phyloP scores from a whole-genome alignment of 164 flowering plant genomes.

The Tetrastigma voinierianum region DNA sequence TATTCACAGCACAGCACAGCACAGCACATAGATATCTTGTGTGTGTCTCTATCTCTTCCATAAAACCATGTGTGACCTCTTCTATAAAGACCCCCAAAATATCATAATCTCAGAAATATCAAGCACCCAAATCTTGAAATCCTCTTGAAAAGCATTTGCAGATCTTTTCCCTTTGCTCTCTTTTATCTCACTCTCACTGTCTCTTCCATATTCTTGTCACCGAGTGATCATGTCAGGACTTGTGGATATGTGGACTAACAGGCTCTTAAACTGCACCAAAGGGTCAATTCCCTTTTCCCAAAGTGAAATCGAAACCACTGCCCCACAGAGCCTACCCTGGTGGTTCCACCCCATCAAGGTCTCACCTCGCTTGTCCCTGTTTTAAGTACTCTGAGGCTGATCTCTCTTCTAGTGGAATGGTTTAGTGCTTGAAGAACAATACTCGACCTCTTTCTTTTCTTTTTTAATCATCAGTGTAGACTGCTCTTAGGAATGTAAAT shows the following conservation, averaged over 20 bases:
- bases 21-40: neutral
- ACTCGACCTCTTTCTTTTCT: neutral
- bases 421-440: conserved; percentile 23
- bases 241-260: conserved; percentile 42
- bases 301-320: conserved; percentile 12
- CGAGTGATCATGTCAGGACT: conserved; percentile 36
- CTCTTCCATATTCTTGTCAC: neutral
- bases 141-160: neutral
- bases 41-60: too few species aligned
- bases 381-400: conserved; percentile 28
- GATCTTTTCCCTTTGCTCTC: neutral
- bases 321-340: conserved; percentile 15
- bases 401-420: conserved; percentile 39
- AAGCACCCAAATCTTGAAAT: neutral
- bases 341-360: conserved; percentile 8
- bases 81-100: conserved; percentile 8
- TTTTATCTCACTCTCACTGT: neutral
- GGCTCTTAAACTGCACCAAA: conserved; percentile 34
- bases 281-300: conserved; percentile 20
- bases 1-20: too few species aligned
- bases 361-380: neutral
- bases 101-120: conserved; percentile 4
- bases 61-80: neutral
- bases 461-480: too few species aligned
- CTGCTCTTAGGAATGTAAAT: too few species aligned